Evolutionary conservation across 768 basidiomycete species (phyloP).

Genomic region (Lactifluus volemus): DNA sequence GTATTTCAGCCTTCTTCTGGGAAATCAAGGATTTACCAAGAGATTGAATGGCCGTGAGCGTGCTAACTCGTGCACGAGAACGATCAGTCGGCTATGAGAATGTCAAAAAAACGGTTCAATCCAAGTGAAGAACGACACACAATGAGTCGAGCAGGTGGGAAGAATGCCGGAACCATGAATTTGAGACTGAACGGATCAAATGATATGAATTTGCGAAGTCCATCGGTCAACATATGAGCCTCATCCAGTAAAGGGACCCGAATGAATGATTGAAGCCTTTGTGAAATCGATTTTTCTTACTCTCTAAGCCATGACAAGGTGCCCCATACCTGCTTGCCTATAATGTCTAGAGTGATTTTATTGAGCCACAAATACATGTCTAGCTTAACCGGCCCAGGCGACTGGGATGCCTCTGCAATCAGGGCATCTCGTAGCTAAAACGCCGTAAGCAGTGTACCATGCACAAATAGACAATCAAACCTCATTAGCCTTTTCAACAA

Average conservation of each 20-base stretch:
- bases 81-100: slow-evolving; percentile 3
- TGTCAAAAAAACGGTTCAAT: background rate
- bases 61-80: background rate
- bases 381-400: background rate
- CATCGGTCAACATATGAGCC: slow-evolving; percentile 3
- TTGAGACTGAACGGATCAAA: slow-evolving; percentile 8
- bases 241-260: background rate
- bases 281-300: background rate
- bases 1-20: slow-evolving; percentile 29
- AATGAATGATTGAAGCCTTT: slow-evolving; percentile 16
- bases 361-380: slow-evolving; percentile 10
- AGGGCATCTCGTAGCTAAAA: slow-evolving; percentile 7
- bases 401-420: background rate
- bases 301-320: background rate
- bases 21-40: slow-evolving; percentile 26
- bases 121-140: slow-evolving; percentile 1
- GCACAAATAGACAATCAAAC: background rate
- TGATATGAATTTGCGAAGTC: slow-evolving; percentile 2
- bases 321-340: slow-evolving; percentile 9
- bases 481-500: slow-evolving; percentile 16
- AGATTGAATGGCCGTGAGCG: slow-evolving; percentile 17
- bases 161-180: background rate
- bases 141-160: slow-evolving; percentile 5
- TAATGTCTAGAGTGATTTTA: slow-evolving; percentile 12
- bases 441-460: background rate